Evolutionary conservation across 306 rosid species (phyloP).

Genomic region (Cucurbita maxima): DNA sequence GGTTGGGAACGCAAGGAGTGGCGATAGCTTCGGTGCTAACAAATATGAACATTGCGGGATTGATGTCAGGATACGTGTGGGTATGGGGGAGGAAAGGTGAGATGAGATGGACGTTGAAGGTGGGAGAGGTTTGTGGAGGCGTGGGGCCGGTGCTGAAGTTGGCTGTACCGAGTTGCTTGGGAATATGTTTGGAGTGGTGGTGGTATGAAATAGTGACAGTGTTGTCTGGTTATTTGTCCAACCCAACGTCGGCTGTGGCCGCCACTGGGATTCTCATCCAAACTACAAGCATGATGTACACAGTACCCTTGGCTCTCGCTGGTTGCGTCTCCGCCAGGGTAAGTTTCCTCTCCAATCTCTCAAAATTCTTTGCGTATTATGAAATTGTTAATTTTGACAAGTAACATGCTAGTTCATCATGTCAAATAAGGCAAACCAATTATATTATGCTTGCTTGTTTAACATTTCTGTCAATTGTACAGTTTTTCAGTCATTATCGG

Average conservation of each 20-base stretch:
- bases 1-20: constrained; percentile 67
- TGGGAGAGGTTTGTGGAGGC: constrained; percentile 30
- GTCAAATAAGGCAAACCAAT: background rate
- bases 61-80: constrained; percentile 57
- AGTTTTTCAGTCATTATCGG: background rate
- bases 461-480: background rate
- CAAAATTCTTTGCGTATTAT: background rate
- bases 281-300: constrained; percentile 97
- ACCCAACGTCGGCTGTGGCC: constrained; percentile 67
- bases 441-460: background rate
- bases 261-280: constrained; percentile 95
- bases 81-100: constrained; percentile 20
- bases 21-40: constrained; percentile 83
- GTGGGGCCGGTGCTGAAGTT: constrained; percentile 40
- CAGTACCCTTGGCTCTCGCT: constrained; percentile 93
- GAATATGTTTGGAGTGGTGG: constrained; percentile 99
- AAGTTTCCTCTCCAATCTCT: background rate
- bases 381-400: background rate
- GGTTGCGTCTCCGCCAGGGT: constrained; percentile 94
- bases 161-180: constrained; percentile 83
- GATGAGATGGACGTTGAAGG: constrained; percentile 31
- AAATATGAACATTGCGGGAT: constrained; percentile 52
- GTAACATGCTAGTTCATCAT: background rate
- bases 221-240: constrained; percentile 67
- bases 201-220: constrained; percentile 93